Conservation (phyloP, 805 yeast species). For the Suhomyces kilbournensis region DNA sequence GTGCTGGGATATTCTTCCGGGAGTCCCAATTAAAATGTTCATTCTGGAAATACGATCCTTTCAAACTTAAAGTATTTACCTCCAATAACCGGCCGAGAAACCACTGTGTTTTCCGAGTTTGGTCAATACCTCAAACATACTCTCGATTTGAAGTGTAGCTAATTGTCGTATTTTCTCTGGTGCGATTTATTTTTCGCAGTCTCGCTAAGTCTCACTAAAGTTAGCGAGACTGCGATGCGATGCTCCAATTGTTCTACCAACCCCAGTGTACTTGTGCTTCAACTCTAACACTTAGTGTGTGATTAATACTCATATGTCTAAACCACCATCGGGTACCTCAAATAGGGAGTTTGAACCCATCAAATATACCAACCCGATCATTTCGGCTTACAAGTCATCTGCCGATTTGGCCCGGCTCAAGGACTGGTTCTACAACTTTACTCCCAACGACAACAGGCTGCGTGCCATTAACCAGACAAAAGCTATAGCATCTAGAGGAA, state of each 20-base stretch:
- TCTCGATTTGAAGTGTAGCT: no score
- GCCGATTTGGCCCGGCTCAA: conserved; percentile 47
- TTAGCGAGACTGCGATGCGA: not conserved
- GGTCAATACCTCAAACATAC: no score
- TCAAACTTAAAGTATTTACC: no score
- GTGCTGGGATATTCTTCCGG: no score
- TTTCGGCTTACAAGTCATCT: conserved; percentile 15
- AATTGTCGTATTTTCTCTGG: no score
- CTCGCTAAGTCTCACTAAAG: not conserved
- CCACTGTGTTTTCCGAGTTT: no score
- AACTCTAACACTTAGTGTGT: no score
- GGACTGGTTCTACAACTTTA: conserved; percentile 51
- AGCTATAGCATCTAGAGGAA: conserved; percentile 58
- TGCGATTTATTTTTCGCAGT: not conserved
- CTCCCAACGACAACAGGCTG: conserved; percentile 26
- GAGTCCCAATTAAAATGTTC: no score
- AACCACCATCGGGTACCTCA: not conserved
- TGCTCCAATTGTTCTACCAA: not conserved
- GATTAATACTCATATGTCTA: not conserved
- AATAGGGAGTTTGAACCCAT: not conserved
- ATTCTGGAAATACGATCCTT: no score
- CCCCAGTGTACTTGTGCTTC: no score
- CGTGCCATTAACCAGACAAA: conserved; percentile 53
- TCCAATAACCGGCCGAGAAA: no score
- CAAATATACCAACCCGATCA: conserved; percentile 20